Evolutionary conservation across 2,329 filamentous ascomycete genomes (phyloP), one percentile per base, ranked within the genome.

Genomic region (Fusarium sp.): DNA sequence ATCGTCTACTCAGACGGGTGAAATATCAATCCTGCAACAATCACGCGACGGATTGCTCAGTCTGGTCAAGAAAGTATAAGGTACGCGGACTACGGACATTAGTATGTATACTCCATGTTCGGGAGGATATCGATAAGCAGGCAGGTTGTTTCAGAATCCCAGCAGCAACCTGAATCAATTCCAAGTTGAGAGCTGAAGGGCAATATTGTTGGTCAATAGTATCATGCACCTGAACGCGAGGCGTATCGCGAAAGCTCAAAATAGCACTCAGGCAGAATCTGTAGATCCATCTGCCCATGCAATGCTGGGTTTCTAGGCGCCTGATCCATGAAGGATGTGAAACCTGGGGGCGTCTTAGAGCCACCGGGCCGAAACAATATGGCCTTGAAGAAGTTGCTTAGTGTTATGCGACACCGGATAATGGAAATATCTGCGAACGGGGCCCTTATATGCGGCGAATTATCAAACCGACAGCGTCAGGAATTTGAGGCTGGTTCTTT

Each of bases 281-380:
- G 49, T 58, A 56, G 50, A 50, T 59, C 41, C 30, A 23, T 62
- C n/a, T 37, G 34, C 10, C 5, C 0, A n/a, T 7, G 34, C n/a
- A 34, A 54, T 41, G 30, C 42, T 44, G 54, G 19, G 41, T 48
- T 21, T 31, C 39, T 52, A 31, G 65, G 65, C 62, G 68, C 62
- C 61, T 69, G 46, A 72, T 63, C 58, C 65, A 70, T 72, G 71
- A 50, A 66, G 44, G 49, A 61, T 58, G 58, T 74, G 71, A 72
- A 72, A 72, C 69, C 51, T 10, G 57, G 58, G 58, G 64, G 71
- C 58, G 69, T 67, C 56, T 62, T 66, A 65, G 67, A 65, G 53
- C 51, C 51, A 59, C 63, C 53, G 42, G 55, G 59, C 57, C 64
- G 67, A 67, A 67, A 67, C 63, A 57, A 28, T 44, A 19, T 39